Percentiles rank a stretch among this genome's conserved stretches.
Evolutionary conservation across 192 early-diverging fungal genomes (phyloP).

Genomic region (Coemansia sp.): DNA sequence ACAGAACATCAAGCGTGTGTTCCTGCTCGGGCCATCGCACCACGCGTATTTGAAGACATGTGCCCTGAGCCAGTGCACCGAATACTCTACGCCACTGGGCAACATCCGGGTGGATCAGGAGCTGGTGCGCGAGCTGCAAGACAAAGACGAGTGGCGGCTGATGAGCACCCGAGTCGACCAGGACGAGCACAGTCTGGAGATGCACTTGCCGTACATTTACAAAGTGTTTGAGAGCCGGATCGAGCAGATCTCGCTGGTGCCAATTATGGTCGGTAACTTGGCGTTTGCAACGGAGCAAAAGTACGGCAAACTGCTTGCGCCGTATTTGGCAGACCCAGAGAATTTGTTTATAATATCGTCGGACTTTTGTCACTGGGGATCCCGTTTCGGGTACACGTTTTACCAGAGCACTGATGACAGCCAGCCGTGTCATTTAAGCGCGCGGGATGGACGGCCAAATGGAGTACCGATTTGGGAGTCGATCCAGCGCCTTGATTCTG

Average conservation of each 20-base stretch:
- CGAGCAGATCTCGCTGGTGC: constrained; percentile 71
- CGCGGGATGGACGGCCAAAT: constrained; percentile 6
- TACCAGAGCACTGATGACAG: constrained; percentile 43
- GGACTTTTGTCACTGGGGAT: constrained; percentile 98
- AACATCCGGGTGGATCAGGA: constrained; percentile 68
- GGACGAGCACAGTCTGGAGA: constrained; percentile 95
- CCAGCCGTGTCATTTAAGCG: constrained; percentile 7
- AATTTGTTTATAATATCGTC: constrained; percentile 93
- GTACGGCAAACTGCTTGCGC: constrained; percentile 73
- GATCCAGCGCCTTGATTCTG: constrained; percentile 76
- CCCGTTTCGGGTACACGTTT: constrained; percentile 80
- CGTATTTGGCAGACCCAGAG: constrained; percentile 66
- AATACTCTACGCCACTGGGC: constrained; percentile 88
- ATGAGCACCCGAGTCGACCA: constrained; percentile 78
- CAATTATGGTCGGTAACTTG: constrained; percentile 84
- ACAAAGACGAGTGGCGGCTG: constrained; percentile 59
- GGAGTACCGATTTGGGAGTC: constrained; percentile 69
- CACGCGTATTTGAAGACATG: constrained; percentile 80
- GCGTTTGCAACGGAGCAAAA: constrained; percentile 58
- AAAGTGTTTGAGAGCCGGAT: constrained; percentile 71
- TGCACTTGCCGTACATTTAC: constrained; percentile 92
- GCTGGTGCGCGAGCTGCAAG: constrained; percentile 60
- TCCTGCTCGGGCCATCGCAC: constrained; percentile 93
- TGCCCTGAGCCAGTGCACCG: constrained; percentile 68
- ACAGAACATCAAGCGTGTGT: constrained; percentile 66